Evolutionary conservation across 306 rosid species (phyloP).

Genomic region (Lablab purpureus): DNA sequence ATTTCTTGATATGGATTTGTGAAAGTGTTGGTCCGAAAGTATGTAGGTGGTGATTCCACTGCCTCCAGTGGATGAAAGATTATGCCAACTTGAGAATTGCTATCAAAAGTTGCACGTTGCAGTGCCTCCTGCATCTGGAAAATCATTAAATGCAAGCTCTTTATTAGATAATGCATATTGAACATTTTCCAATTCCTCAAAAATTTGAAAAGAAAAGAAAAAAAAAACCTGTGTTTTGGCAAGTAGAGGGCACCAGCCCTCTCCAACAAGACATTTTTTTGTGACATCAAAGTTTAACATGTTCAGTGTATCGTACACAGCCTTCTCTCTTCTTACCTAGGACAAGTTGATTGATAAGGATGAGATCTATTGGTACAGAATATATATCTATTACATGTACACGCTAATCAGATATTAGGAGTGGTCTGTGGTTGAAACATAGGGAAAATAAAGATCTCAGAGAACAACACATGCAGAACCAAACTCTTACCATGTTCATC

Average conservation of each 20-base stretch:
- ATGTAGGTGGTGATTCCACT: slow-evolving; percentile 93
- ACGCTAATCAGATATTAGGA: slow-evolving; percentile 20
- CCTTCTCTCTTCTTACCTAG: slow-evolving; percentile 98
- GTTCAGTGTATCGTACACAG: slow-evolving; percentile 92
- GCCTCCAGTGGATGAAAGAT: slow-evolving; percentile 91
- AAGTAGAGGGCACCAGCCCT: slow-evolving; percentile 97
- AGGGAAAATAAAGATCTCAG: slow-evolving; percentile 32
- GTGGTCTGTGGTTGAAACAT: slow-evolving; percentile 34
- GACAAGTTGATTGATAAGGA: slow-evolving; percentile 52
- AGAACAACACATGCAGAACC: slow-evolving; percentile 36
- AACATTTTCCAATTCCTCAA: slow-evolving; percentile 23
- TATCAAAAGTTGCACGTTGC: slow-evolving; percentile 97
- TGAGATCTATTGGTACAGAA: slow-evolving; percentile 46
- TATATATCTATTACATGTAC: slow-evolving; percentile 28
- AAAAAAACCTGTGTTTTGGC: slow-evolving; percentile 79
- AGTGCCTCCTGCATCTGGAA: slow-evolving; percentile 90
- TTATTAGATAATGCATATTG: slow-evolving; percentile 37
- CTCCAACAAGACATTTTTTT: slow-evolving; percentile 98
- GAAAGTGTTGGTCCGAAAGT: slow-evolving; percentile 89
- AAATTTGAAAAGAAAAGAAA: not conserved
- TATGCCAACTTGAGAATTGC: slow-evolving; percentile 96
- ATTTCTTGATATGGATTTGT: slow-evolving; percentile 97
- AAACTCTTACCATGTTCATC: slow-evolving; percentile 81
- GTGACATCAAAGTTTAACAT: slow-evolving; percentile 98
- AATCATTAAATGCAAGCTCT: slow-evolving; percentile 40